Evolutionary conservation across 345 rosid genomes (phyloP).

Genomic region (Aurinia saxatilis): DNA sequence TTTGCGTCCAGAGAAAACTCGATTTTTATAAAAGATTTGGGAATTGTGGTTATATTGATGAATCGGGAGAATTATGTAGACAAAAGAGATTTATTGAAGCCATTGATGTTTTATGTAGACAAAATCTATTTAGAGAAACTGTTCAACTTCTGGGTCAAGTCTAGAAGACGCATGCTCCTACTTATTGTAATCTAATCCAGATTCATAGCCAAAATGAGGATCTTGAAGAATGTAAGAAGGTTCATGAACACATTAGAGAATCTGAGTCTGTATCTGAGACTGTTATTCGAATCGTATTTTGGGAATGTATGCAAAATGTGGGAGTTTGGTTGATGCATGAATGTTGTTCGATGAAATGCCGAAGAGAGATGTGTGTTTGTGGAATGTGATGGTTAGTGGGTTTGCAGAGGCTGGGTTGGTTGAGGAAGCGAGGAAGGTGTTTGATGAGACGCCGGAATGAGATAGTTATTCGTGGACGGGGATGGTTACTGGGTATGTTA

Average conservation of each 20-base stretch:
- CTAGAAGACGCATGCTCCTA: conserved; percentile 44
- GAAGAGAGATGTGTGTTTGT: conserved; percentile 66
- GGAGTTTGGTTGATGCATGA: conserved; percentile 43
- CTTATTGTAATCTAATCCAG: conserved; percentile 63
- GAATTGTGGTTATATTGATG: too few relatives aligned
- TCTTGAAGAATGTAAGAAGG: conserved; percentile 44
- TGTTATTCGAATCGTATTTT: conserved; percentile 60
- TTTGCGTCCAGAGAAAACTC: too few relatives aligned
- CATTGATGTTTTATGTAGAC: conserved; percentile 47
- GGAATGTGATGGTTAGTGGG: conserved; percentile 68
- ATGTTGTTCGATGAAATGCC: conserved; percentile 54
- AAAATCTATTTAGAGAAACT: conserved; percentile 50
- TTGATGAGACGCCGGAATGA: conserved; percentile 74
- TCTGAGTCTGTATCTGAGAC: conserved; percentile 67
- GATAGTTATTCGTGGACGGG: conserved; percentile 90
- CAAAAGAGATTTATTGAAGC: conserved; percentile 50
- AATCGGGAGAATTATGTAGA: conserved; percentile 46
- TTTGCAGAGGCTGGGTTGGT: conserved; percentile 47
- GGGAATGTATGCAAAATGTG: conserved; percentile 66
- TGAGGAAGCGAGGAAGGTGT: conserved; percentile 50
- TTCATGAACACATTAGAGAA: conserved; percentile 45
- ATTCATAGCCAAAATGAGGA: conserved; percentile 40
- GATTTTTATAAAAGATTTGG: too few relatives aligned
- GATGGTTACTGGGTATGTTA: conserved; percentile 69
- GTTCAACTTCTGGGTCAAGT: conserved; percentile 43